Base-by-base conservation (phyloP, 352 stramenopile genomes). In the Phytopythium chamaehyphon region DNA sequence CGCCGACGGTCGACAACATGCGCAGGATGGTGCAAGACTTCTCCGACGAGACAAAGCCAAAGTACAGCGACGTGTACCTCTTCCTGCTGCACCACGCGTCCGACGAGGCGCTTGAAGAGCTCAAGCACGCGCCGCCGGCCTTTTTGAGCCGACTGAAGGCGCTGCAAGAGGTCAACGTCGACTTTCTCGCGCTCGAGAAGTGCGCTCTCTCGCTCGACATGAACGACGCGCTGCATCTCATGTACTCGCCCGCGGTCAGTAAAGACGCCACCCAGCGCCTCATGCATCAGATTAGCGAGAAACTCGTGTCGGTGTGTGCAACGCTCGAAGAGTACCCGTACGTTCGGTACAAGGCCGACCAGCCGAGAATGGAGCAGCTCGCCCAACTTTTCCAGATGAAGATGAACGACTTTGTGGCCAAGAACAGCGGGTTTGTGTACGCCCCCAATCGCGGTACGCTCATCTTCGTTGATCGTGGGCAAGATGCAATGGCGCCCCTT, bases 311-410 rank as follows among this genome's bases (percentile, higher is more conserved):
- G 0, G 76, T 98, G 4, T 99, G 96, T 71, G 95, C 90, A 10
- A 98, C 96, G 14, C 61, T 99, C 33, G 96, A 98, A 54, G 97
- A 99, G 70, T 98, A 98, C 59, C 95, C 97, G 12, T 97, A 98
- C 66, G 90, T 98, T 39, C 79, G 96, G 8, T 98, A 94, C 76
- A 83, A 84, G 61, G 78, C 63, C 31, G 85, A 83, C 33, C 84
- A 89, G 70, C 64, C 55, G 39, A 66, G 84, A n/a, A 96, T 85
- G 81, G 80, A 83, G 77, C 69, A 70, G 54, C 69, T 98, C n/a
- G 90, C 94, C 15, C 85, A 88, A 23, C 69, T 89, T 37, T 98
- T 98, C 59, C 89, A 98, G 64, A 65, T 74, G 57, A 98, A 94
- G 63, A 98, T 98, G 86, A 97, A 98, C 66, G 79, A 95, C 21